These are phyloP conservation scores for Hemileccinum impolitum DNA, from an alignment of 768 basidiomycete species.

Conservation along the genomic window DNA sequence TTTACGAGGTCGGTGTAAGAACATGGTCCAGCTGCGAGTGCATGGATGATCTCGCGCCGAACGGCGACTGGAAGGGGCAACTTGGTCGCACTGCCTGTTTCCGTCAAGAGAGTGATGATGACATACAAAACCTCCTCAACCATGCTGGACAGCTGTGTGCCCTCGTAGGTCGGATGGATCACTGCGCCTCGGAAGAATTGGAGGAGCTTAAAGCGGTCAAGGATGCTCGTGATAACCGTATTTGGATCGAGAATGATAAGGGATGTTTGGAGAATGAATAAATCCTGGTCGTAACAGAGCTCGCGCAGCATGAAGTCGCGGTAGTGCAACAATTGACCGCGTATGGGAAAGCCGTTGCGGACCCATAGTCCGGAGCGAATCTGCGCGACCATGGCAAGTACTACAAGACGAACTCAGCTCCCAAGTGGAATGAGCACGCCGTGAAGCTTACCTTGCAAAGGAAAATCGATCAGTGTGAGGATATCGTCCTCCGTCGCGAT, in stretches of 20 bases:
- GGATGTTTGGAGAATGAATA: slow-evolving; percentile 85
- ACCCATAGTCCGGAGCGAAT: slow-evolving; percentile 96
- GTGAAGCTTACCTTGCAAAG: slow-evolving; percentile 68
- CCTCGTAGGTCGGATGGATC: slow-evolving; percentile 60
- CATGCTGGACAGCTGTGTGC: slow-evolving; percentile 72
- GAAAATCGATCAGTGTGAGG: slow-evolving; percentile 81
- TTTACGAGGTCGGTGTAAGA: slow-evolving; percentile 90
- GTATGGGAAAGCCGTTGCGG: slow-evolving; percentile 93
- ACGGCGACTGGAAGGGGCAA: slow-evolving; percentile 64
- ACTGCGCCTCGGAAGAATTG: slow-evolving; percentile 71
- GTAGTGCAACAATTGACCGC: slow-evolving; percentile 93
- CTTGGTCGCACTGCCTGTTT: slow-evolving; percentile 69
- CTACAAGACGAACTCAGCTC: slow-evolving; percentile 36
- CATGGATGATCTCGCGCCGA: slow-evolving; percentile 84
- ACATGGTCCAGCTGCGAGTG: slow-evolving; percentile 82
- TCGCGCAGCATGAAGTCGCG: slow-evolving; percentile 95
- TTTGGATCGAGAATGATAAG: slow-evolving; percentile 78
- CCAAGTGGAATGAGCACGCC: not conserved
- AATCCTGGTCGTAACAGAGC: slow-evolving; percentile 93
- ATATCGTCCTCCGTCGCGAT: slow-evolving; percentile 66
- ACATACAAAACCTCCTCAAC: slow-evolving; percentile 90
- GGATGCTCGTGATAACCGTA: slow-evolving; percentile 75
- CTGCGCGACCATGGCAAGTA: slow-evolving; percentile 89
- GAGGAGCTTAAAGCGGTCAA: slow-evolving; percentile 84
- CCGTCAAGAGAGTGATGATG: slow-evolving; percentile 81